Conservation (phyloP, 2,329 filamentous ascomycete species). For the Fusarium aywerte region DNA sequence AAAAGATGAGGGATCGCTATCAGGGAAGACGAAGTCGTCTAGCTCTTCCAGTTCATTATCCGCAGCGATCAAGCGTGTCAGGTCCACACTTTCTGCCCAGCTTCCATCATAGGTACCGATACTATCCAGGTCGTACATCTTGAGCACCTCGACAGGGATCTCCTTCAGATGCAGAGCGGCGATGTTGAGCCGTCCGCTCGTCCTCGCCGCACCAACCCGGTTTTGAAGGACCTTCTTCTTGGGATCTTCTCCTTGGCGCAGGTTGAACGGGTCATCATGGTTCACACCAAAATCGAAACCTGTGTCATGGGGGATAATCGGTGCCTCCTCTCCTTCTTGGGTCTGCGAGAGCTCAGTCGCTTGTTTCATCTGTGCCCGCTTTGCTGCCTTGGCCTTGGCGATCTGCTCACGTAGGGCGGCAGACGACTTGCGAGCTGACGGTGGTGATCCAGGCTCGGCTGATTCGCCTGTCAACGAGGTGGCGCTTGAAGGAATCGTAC, state of each 20-base stretch:
- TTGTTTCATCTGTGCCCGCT: slow-evolving; percentile 63
- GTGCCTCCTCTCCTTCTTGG: slow-evolving; percentile 37
- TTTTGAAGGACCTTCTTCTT: slow-evolving; percentile 76
- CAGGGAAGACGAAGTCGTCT: slow-evolving; percentile 81
- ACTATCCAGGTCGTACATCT: slow-evolving; percentile 87
- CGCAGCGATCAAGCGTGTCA: slow-evolving; percentile 84
- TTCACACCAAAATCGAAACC: slow-evolving; percentile 62
- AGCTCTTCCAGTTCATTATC: slow-evolving; percentile 87
- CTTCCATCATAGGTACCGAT: slow-evolving; percentile 71
- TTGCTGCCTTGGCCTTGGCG: slow-evolving; percentile 88
- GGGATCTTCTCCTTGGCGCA: slow-evolving; percentile 65
- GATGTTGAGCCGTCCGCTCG: slow-evolving; percentile 86
- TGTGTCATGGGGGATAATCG: slow-evolving; percentile 59
- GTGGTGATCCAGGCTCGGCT: slow-evolving; percentile 32
- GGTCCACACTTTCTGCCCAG: slow-evolving; percentile 93
- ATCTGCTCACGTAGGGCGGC: slow-evolving; percentile 87
- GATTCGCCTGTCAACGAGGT: slow-evolving; percentile 23
- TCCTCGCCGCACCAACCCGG: slow-evolving; percentile 77
- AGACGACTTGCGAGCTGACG: slow-evolving; percentile 72
- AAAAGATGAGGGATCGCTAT: slow-evolving; percentile 67
- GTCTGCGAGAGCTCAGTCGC: slow-evolving; percentile 35
- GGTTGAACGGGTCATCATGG: slow-evolving; percentile 76
- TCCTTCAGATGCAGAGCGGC: slow-evolving; percentile 82
- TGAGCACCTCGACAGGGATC: slow-evolving; percentile 84
- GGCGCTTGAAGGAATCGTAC: slow-evolving; percentile 43